Percentiles rank a stretch among this genome's conserved stretches.
phyloP scores from a whole-genome alignment of 106 monocot species.

The Xerophyta viscosa region DNA sequence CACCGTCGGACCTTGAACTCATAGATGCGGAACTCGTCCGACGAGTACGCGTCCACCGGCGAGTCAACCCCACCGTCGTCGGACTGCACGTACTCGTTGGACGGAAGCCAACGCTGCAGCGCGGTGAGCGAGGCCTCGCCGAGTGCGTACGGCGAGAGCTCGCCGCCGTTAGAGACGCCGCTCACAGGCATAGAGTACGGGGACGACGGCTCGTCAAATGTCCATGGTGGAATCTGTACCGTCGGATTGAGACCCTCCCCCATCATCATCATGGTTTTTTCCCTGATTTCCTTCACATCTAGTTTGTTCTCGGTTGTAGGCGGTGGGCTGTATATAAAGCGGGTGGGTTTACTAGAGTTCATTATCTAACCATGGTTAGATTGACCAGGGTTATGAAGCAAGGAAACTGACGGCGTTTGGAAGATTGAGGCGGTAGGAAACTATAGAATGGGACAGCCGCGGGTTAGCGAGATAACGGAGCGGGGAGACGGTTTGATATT shows the following conservation, averaged over 20 bases:
- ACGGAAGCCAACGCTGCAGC: conserved; percentile 15
- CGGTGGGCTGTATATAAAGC: conserved; percentile 18
- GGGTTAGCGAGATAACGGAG: too few species aligned
- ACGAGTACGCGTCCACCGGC: conserved; percentile 36
- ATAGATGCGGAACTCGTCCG: conserved; percentile 90
- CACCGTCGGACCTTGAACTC: conserved; percentile 83
- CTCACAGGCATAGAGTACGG: too few species aligned
- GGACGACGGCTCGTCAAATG: conserved; percentile 15
- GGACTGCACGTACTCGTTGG: conserved; percentile 9
- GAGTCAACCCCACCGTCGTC: conserved; percentile 4
- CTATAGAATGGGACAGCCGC: too few species aligned
- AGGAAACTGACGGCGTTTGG: conserved; percentile 13
- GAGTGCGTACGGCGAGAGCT: neutral
- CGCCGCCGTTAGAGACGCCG: too few species aligned
- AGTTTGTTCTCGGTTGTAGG: neutral
- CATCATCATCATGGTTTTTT: conserved; percentile 16
- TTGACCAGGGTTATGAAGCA: neutral
- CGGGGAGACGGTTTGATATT: too few species aligned
- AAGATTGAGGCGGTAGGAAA: neutral
- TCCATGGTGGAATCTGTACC: conserved; percentile 40
- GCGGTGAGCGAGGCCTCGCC: conserved; percentile 17
- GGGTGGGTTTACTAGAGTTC: neutral
- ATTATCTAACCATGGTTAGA: conserved; percentile 22
- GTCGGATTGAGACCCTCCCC: conserved; percentile 21
- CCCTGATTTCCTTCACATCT: neutral